These are phyloP conservation scores for Neurospora sp. DNA, from an alignment of 495 filamentous ascomycete species.

Conservation along the genomic window DNA sequence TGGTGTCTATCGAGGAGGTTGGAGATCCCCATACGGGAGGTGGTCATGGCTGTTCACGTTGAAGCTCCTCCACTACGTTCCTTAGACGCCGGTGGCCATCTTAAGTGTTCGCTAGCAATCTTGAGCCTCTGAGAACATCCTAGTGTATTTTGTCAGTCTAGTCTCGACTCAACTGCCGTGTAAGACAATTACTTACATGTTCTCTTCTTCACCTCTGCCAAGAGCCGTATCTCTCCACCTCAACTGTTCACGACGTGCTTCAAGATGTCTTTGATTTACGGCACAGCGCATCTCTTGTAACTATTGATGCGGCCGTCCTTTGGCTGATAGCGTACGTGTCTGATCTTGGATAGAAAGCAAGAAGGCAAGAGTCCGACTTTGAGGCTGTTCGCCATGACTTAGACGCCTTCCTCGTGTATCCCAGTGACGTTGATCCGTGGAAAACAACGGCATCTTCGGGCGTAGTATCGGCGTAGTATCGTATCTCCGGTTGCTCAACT, in stretches of 20 bases:
- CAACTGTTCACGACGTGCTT: neutral
- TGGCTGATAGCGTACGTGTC: neutral
- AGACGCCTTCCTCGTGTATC: neutral
- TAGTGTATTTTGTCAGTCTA: neutral
- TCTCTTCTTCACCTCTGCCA: neutral
- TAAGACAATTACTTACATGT: neutral
- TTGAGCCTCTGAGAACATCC: neutral
- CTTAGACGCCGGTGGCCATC: neutral
- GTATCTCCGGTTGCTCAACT: neutral
- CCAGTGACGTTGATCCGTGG: neutral
- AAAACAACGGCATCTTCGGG: neutral
- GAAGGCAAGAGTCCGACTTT: neutral
- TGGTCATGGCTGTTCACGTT: neutral
- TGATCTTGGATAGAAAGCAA: neutral
- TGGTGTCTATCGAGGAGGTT: neutral
- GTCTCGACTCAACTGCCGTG: neutral
- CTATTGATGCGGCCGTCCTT: neutral
- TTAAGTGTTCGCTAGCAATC: neutral
- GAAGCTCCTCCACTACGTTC: neutral
- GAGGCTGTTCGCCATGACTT: neutral
- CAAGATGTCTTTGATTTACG: neutral
- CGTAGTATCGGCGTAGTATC: neutral
- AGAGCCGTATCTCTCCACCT: neutral
- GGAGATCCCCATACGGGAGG: neutral
- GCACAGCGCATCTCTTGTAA: neutral